Conservation (phyloP, 352 stramenopile genomes). For the Pythium monospermum region DNA sequence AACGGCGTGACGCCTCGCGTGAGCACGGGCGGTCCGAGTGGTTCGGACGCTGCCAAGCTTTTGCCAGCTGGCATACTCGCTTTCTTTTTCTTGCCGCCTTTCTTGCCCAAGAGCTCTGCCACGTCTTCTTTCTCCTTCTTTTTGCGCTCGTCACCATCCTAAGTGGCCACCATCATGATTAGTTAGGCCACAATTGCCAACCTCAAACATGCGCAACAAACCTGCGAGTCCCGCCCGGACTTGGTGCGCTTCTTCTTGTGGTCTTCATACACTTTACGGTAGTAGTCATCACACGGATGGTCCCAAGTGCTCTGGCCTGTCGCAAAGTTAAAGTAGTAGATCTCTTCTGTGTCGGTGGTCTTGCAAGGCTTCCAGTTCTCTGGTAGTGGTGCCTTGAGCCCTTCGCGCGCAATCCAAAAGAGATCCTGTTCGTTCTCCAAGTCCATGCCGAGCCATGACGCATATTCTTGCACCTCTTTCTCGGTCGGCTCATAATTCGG, state of each 20-base stretch:
- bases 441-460: constrained; percentile 95
- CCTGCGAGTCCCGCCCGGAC: not conserved
- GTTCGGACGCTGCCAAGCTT: constrained; percentile 28
- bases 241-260: constrained; percentile 76
- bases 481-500: constrained; percentile 92
- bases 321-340: constrained; percentile 96
- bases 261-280: constrained; percentile 91
- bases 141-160: constrained; percentile 72
- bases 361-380: constrained; percentile 96
- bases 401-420: constrained; percentile 94
- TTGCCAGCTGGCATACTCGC: constrained; percentile 8
- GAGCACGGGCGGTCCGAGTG: constrained; percentile 36
- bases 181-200: too few species aligned
- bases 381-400: constrained; percentile 89
- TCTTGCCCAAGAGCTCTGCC: constrained; percentile 64
- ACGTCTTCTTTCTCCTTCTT: constrained; percentile 82
- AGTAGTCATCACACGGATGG: constrained; percentile 93
- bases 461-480: constrained; percentile 91
- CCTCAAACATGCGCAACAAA: too few species aligned
- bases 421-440: constrained; percentile 87
- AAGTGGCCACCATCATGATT: not conserved
- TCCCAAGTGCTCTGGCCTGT: constrained; percentile 92
- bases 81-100: constrained; percentile 56
- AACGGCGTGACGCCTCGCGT: constrained; percentile 33
- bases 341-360: constrained; percentile 93